phyloP scores from a whole-genome alignment of 1,284 basidiomycete species.

The Cutaneotrichosporon cutaneum region DNA sequence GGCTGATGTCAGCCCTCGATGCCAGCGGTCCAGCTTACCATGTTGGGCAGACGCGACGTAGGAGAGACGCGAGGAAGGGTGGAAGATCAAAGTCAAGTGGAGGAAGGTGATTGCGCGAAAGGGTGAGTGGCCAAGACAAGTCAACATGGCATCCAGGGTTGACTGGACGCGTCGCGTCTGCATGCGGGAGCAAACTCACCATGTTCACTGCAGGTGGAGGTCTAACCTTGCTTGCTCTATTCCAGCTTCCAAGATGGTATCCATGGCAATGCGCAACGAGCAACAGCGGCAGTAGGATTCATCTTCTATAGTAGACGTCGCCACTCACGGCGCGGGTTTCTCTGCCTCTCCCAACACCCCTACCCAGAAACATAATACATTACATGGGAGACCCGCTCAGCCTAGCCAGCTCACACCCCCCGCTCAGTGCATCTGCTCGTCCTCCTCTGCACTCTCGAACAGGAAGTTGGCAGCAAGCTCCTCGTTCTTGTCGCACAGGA shows the following conservation, averaged over 20 bases:
- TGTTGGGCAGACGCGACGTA: slow-evolving; percentile 10
- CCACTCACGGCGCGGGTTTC: neutral
- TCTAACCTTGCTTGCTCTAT: no score
- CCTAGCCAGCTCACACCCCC: neutral
- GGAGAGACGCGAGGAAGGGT: neutral
- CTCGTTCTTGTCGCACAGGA: slow-evolving; percentile 90
- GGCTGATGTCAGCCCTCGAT: slow-evolving; percentile 26
- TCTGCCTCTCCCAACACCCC: neutral
- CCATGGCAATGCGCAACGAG: neutral
- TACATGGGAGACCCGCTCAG: neutral
- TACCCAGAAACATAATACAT: slow-evolving; percentile 2
- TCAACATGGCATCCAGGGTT: slow-evolving; percentile 14
- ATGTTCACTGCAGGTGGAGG: neutral
- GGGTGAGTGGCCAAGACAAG: neutral
- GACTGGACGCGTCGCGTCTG: slow-evolving; percentile 20
- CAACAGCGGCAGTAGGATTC: neutral
- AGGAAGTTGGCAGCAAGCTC: slow-evolving; percentile 89
- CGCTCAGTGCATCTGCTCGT: slow-evolving; percentile 39
- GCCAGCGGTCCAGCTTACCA: slow-evolving; percentile 4
- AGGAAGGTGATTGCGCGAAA: neutral
- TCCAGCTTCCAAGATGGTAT: no score
- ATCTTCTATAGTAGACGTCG: slow-evolving; percentile 4
- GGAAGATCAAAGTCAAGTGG: neutral
- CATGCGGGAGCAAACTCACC: slow-evolving; percentile 20
- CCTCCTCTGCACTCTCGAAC: slow-evolving; percentile 72